Conservation (phyloP, 306 rosid species). For the Ziziphus jujuba region DNA sequence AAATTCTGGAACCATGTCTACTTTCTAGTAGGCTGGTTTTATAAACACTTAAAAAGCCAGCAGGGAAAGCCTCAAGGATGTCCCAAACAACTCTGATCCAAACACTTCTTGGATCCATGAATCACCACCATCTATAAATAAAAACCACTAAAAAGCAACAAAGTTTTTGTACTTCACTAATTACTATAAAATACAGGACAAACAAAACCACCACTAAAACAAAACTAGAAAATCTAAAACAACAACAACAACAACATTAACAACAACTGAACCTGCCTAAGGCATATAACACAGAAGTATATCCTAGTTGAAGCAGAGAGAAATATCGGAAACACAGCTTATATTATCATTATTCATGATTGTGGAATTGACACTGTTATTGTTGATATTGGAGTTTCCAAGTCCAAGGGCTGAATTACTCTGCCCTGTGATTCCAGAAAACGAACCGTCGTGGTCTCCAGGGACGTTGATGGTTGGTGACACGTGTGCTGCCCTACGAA, state of each 20-base stretch:
- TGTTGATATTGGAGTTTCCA: slow-evolving; percentile 37
- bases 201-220: no score
- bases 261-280: not conserved
- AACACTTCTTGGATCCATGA: no score
- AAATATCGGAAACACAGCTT: slow-evolving; percentile 45
- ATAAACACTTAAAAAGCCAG: no score
- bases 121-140: no score
- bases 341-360: slow-evolving; percentile 45
- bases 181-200: not conserved
- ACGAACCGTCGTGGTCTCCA: slow-evolving; percentile 48
- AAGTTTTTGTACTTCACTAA: no score
- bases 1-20: no score
- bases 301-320: slow-evolving; percentile 26
- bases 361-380: slow-evolving; percentile 36
- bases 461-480: slow-evolving; percentile 59
- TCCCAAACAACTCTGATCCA: no score
- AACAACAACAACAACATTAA: not conserved
- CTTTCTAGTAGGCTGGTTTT: no score
- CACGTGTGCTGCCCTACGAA: slow-evolving; percentile 44
- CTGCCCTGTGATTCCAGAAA: slow-evolving; percentile 42
- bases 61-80: no score
- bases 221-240: not conserved
- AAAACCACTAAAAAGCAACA: no score
- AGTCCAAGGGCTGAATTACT: slow-evolving; percentile 37
- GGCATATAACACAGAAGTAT: not conserved